A percentile compares a stretch with the other conserved stretches of the same genome.
phyloP scores from a whole-genome alignment of 345 rosid species.

The Carallia brachiata region DNA sequence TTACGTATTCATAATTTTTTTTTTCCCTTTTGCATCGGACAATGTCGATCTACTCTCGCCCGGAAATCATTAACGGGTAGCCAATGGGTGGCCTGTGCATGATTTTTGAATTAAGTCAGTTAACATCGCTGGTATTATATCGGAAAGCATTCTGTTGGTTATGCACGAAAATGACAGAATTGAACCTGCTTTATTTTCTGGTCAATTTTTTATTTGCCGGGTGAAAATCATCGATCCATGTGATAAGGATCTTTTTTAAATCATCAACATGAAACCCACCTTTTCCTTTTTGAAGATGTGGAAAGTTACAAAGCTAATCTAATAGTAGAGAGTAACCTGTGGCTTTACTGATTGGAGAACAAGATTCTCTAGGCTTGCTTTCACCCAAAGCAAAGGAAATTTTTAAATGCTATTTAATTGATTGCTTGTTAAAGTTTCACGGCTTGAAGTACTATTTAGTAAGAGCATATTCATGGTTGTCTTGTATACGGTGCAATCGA shows the following conservation, averaged over 20 bases:
- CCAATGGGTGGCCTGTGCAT: too few relatives aligned
- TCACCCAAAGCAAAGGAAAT: slow-evolving; percentile 28
- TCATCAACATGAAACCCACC: too few relatives aligned
- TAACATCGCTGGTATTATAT: too few relatives aligned
- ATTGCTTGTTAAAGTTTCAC: slow-evolving; percentile 14
- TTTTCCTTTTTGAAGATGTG: slow-evolving; percentile 3
- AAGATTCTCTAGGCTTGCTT: slow-evolving; percentile 32
- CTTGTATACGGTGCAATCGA: too few relatives aligned
- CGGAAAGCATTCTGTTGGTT: too few relatives aligned
- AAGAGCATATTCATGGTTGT: neutral
- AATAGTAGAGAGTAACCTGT: neutral
- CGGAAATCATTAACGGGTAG: too few relatives aligned
- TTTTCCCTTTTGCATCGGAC: too few relatives aligned
- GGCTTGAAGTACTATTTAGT: neutral
- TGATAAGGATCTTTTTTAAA: neutral
- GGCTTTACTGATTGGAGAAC: slow-evolving; percentile 24
- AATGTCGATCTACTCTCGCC: too few relatives aligned
- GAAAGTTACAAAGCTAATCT: slow-evolving; percentile 10
- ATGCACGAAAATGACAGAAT: too few relatives aligned
- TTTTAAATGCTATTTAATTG: neutral
- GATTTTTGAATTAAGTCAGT: too few relatives aligned
- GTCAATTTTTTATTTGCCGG: neutral
- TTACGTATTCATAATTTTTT: too few relatives aligned
- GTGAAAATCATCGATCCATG: neutral
- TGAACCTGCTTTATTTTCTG: too few relatives aligned